phyloP scores from a whole-genome alignment of 306 rosid species.

The Arachis hypogaea region DNA sequence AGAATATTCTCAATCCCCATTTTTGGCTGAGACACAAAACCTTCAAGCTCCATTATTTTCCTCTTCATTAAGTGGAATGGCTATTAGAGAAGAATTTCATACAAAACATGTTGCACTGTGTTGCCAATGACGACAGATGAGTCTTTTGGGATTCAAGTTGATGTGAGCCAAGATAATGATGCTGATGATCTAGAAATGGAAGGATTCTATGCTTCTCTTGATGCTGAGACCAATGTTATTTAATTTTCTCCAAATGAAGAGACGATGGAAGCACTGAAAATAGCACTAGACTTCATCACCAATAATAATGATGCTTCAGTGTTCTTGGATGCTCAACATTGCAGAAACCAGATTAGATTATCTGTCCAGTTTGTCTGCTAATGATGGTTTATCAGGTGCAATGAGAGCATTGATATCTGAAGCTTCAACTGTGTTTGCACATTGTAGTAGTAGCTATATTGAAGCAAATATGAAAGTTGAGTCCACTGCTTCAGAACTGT shows the following conservation, averaged over 20 bases:
- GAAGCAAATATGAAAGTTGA: too few relatives aligned
- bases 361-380: background rate
- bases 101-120: background rate
- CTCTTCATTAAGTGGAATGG: background rate
- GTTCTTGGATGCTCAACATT: background rate
- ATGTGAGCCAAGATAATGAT: too few relatives aligned
- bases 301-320: background rate
- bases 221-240: background rate
- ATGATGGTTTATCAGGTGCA: too few relatives aligned
- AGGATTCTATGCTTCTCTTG: background rate
- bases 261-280: slow-evolving; percentile 4
- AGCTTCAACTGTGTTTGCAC: too few relatives aligned
- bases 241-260: background rate
- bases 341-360: background rate
- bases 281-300: slow-evolving; percentile 5
- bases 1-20: background rate
- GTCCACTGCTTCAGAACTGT: too few relatives aligned
- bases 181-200: slow-evolving; percentile 22
- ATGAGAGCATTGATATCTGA: too few relatives aligned
- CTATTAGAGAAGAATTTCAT: background rate
- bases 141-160: too few relatives aligned
- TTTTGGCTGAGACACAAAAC: background rate
- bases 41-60: background rate
- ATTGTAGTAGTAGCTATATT: too few relatives aligned
- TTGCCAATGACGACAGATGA: background rate